These are phyloP conservation scores for Trichoderma endophyticum DNA, from an alignment of 2,329 filamentous ascomycete species.

Conservation along the genomic window DNA sequence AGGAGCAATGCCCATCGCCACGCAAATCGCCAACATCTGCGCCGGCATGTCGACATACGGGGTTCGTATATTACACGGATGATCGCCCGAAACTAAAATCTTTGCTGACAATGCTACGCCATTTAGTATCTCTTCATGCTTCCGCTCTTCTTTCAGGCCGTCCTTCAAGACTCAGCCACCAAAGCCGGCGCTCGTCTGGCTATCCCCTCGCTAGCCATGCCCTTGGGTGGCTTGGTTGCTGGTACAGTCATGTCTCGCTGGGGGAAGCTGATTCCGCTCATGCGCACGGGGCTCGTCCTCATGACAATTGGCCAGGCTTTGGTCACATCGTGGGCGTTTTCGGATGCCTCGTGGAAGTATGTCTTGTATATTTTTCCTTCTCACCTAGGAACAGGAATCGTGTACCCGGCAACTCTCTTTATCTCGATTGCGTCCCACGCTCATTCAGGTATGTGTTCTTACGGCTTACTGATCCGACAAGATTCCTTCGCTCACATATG, in stretches of 20 bases:
- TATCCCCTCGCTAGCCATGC: constrained; percentile 59
- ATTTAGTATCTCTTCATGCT: constrained; percentile 63
- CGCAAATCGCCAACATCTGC: constrained; percentile 57
- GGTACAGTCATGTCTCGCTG: constrained; percentile 59
- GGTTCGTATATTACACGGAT: constrained; percentile 38
- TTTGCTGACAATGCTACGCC: constrained; percentile 20
- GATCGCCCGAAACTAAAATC: neutral
- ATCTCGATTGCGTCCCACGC: constrained; percentile 61
- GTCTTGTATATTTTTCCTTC: constrained; percentile 55
- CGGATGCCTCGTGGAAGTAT: constrained; percentile 53
- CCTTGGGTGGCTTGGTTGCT: constrained; percentile 53
- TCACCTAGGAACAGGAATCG: constrained; percentile 58
- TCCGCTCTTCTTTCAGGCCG: constrained; percentile 67
- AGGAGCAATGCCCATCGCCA: constrained; percentile 52
- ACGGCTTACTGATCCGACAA: neutral
- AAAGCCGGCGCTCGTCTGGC: constrained; percentile 62
- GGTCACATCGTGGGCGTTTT: constrained; percentile 47
- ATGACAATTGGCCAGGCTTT: constrained; percentile 54
- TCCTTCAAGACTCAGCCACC: constrained; percentile 61
- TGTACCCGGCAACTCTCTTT: constrained; percentile 58
- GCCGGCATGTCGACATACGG: constrained; percentile 61
- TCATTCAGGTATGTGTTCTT: constrained; percentile 49
- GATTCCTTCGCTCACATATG: neutral
- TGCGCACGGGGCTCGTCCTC: constrained; percentile 48
- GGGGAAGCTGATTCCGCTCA: constrained; percentile 49